Base-by-base conservation (phyloP, 2,329 filamentous ascomycete species). In the Ceratocystiopsis sp. region DNA sequence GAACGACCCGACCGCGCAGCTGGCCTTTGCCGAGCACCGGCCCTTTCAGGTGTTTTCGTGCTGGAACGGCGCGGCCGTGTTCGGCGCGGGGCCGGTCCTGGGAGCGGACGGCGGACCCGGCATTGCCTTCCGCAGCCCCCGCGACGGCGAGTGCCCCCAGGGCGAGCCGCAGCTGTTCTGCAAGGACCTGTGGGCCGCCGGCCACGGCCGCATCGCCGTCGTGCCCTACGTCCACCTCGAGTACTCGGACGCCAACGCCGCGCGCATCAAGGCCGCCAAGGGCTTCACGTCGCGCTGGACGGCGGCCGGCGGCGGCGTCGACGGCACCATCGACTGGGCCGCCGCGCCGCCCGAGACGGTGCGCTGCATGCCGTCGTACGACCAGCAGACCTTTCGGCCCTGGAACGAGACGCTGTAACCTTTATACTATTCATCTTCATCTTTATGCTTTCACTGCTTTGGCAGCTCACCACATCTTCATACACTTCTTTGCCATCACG, bases 11-110 rank as follows among this genome's bases (percentile, higher is more conserved):
- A 53, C 52, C 0, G 54, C 64, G 3, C 55, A 50, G 9, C 38
- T 46, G 2, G 55, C 63, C 3, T 64, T 63, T 42, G 38, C 47
- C 0, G 46, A 47, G 0, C 53, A 58, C 19, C 54, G 57, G n/a
- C 71, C 73, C 1, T 69, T 76, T 46, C 74, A 76, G 52, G 73
- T 75, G 54, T 50, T 50, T 32, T 46, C 71, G 1, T 78, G 74
- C 53, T 77, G 73, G 73, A 75, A 76, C 46, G 74, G 73, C 3
- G 69, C 66, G 0, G 61, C 61, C 0, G 64, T 62, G 0, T 65
- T 76, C 42, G 57, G 57, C 0, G 71, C 69, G 0, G 55, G 57
- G 36, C 68, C 70, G 0, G 52, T 76, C 10, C 45, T 72, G 9
- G 48, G 45, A 2, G 35, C n/a, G 3, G n/a, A n/a, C n/a, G n/a